These are phyloP conservation scores for Aspergillus leporis DNA, from an alignment of 495 filamentous ascomycete species.

Conservation along the genomic window DNA sequence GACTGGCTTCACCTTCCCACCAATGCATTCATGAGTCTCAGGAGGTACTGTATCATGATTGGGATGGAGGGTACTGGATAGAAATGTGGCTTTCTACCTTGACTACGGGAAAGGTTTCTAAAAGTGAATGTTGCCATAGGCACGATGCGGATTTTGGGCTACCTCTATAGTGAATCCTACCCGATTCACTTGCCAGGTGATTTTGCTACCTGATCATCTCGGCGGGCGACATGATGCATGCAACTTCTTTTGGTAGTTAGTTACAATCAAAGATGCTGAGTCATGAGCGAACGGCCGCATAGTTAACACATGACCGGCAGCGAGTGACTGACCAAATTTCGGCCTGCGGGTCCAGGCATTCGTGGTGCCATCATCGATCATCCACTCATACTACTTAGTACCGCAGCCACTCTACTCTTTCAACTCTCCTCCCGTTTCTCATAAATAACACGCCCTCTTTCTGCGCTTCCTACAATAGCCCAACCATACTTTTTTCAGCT, in stretches of 20 bases:
- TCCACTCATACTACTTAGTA: neutral
- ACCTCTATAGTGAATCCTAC: neutral
- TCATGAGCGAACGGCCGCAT: neutral
- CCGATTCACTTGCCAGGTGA: neutral
- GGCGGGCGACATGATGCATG: neutral
- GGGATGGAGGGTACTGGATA: neutral
- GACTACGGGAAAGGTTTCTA: no score
- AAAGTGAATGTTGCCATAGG: neutral
- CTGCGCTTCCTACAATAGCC: neutral
- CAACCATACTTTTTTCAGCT: neutral
- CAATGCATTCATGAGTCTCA: neutral
- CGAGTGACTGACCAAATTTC: conserved; percentile 3
- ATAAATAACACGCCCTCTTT: conserved; percentile 2
- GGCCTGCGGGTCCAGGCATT: conserved; percentile 6
- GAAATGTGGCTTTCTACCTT: neutral
- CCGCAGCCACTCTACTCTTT: neutral
- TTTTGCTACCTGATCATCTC: conserved; percentile 3
- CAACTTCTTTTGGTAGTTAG: no score
- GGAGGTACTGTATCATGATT: neutral
- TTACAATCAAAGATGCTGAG: neutral
- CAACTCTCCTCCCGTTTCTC: conserved; percentile 6
- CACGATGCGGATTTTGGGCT: neutral
- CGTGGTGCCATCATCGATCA: conserved; percentile 13
- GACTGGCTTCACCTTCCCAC: neutral
- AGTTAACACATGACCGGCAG: conserved; percentile 1